A percentile compares a stretch with the other conserved stretches of the same genome.
Evolutionary conservation across 192 early-diverging fungal genomes (phyloP).

Genomic region (Rhizophagus sp.): DNA sequence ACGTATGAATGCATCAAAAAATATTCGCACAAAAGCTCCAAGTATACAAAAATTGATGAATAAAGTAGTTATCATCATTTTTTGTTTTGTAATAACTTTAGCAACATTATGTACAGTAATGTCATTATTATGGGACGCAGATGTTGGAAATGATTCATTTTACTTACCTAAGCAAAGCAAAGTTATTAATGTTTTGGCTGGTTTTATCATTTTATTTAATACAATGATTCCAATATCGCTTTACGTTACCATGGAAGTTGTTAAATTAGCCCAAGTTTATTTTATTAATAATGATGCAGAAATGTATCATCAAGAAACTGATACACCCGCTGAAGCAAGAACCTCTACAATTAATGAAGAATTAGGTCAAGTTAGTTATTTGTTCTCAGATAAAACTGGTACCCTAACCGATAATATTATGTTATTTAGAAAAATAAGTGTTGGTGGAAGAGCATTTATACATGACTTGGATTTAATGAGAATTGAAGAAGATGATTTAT

Average conservation of each 20-base stretch:
- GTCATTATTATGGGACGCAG: conserved; percentile 51
- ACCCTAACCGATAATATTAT: conserved; percentile 88
- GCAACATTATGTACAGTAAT: conserved; percentile 53
- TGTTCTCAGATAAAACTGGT: conserved; percentile 92
- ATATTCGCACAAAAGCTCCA: conserved; percentile 71
- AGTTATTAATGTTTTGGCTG: conserved; percentile 54
- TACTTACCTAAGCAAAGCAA: conserved; percentile 46
- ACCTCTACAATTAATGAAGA: conserved; percentile 88
- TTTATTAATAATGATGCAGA: conserved; percentile 78
- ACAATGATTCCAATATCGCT: conserved; percentile 87
- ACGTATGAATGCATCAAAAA: conserved; percentile 69
- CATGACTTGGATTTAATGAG: conserved; percentile 63
- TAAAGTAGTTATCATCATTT: conserved; percentile 72
- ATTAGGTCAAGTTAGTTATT: conserved; percentile 81
- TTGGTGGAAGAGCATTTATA: conserved; percentile 59
- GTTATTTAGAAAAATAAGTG: conserved; percentile 72
- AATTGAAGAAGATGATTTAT: conserved; percentile 32
- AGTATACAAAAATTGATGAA: conserved; percentile 78
- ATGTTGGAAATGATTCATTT: conserved; percentile 43
- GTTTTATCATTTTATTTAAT: conserved; percentile 80
- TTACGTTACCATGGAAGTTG: conserved; percentile 84
- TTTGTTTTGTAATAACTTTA: conserved; percentile 58
- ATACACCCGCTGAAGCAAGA: conserved; percentile 73
- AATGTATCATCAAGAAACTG: conserved; percentile 74
- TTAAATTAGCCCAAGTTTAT: conserved; percentile 72